A percentile compares a stretch with the other conserved stretches of the same genome.
phyloP scores from a whole-genome alignment of 305 asterid species.

The Fraxinus velutina region DNA sequence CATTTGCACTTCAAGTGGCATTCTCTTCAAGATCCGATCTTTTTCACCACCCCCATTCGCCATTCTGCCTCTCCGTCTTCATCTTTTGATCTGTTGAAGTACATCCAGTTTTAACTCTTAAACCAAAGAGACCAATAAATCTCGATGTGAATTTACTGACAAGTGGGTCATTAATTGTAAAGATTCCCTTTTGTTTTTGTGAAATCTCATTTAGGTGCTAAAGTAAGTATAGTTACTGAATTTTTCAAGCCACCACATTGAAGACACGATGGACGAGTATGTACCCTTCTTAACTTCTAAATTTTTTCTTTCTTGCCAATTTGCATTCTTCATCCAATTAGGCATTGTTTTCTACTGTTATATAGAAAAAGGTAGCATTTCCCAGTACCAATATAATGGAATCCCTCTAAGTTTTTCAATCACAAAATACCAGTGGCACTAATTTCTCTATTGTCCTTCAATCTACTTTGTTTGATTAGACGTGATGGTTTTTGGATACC shows the following conservation, averaged over 20 bases:
- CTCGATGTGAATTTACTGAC: slow-evolving; percentile 20
- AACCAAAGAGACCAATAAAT: slow-evolving; percentile 12
- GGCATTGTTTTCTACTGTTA: background rate
- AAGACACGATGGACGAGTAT: slow-evolving; percentile 47
- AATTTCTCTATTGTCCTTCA: background rate
- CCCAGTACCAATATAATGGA: background rate
- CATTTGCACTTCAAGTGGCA: background rate
- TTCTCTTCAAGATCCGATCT: background rate
- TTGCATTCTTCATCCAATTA: slow-evolving; percentile 6
- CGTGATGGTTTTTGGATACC: background rate
- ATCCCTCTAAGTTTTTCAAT: background rate
- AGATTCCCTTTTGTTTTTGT: background rate
- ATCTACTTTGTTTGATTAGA: background rate
- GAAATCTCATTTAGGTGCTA: slow-evolving; percentile 15
- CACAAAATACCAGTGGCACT: background rate
- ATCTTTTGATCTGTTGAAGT: slow-evolving; percentile 15
- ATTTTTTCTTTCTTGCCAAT: slow-evolving; percentile 8
- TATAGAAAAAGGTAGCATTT: background rate
- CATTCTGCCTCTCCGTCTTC: slow-evolving; percentile 1
- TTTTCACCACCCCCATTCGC: background rate
- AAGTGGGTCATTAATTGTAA: slow-evolving; percentile 9
- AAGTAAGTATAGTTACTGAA: slow-evolving; percentile 23
- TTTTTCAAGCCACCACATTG: slow-evolving; percentile 19
- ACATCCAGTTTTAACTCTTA: slow-evolving; percentile 9
- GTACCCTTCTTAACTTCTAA: slow-evolving; percentile 22